Conservation (phyloP, 1,139 yeast species). For the Lodderomyces theae region DNA sequence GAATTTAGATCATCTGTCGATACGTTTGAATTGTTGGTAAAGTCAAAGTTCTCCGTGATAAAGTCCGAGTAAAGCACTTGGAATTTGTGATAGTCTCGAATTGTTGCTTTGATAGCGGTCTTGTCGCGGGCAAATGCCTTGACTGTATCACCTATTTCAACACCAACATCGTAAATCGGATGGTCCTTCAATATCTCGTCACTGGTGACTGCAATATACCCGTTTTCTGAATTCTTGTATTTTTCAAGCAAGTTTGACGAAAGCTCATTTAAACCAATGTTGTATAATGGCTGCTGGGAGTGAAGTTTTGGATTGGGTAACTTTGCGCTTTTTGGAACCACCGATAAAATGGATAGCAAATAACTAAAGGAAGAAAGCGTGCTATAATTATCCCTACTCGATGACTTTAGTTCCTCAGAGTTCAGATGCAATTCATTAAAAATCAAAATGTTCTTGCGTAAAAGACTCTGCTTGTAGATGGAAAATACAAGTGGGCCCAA, state of each 20-base stretch:
- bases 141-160: slow-evolving; percentile 23
- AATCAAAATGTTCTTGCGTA: slow-evolving; percentile 60
- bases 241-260: slow-evolving; percentile 15
- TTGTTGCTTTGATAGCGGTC: slow-evolving; percentile 26
- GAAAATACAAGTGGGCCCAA: slow-evolving; percentile 75
- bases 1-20: slow-evolving; percentile 25
- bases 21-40: slow-evolving; percentile 12
- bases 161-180: slow-evolving; percentile 52
- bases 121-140: slow-evolving; percentile 10
- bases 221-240: slow-evolving; percentile 17
- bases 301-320: slow-evolving; percentile 14
- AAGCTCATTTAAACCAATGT: slow-evolving; percentile 63
- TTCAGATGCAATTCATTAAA: slow-evolving; percentile 41
- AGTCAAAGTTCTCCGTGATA: slow-evolving; percentile 5
- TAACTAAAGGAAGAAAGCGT: slow-evolving; percentile 30
- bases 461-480: slow-evolving; percentile 65
- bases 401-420: slow-evolving; percentile 3
- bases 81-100: slow-evolving; percentile 39
- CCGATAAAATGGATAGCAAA: slow-evolving; percentile 33
- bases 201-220: slow-evolving; percentile 64
- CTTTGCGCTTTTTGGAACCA: slow-evolving; percentile 32
- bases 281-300: slow-evolving; percentile 53
- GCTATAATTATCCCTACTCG: slow-evolving; percentile 1
- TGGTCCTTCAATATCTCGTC: slow-evolving; percentile 65
- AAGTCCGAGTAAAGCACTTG: slow-evolving; percentile 30